These are phyloP conservation scores for Spatholobus suberectus DNA, from an alignment of 306 rosid species.

Conservation along the genomic window DNA sequence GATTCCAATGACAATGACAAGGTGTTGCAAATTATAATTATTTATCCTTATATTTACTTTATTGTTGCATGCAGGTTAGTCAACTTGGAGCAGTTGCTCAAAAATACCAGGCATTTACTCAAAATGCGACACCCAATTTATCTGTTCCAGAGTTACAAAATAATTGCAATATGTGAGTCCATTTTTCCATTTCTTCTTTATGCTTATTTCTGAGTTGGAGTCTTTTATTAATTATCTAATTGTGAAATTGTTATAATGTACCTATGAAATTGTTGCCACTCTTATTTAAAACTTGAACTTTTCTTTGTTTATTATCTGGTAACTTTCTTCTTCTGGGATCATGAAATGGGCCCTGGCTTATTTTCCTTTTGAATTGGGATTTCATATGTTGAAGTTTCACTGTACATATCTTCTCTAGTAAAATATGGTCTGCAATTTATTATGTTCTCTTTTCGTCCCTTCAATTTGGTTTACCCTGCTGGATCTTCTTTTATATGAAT, in stretches of 20 bases:
- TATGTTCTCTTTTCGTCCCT: neutral
- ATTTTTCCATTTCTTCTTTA: constrained; percentile 35
- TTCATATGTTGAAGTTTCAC: neutral
- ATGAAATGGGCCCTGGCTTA: neutral
- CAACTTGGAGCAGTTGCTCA: constrained; percentile 98
- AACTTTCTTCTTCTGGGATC: neutral
- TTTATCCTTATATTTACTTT: constrained; percentile 6
- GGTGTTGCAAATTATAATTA: constrained; percentile 12
- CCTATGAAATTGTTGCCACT: neutral
- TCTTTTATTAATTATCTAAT: neutral
- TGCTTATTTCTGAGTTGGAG: constrained; percentile 2
- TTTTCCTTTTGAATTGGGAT: constrained; percentile 17
- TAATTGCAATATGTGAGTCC: constrained; percentile 91
- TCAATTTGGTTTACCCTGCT: neutral
- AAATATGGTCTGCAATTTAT: constrained; percentile 2
- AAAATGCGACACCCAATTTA: constrained; percentile 82
- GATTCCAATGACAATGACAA: neutral
- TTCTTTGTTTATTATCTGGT: constrained; percentile 1
- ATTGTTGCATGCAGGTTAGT: constrained; percentile 75
- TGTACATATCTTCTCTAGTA: neutral
- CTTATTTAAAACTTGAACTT: neutral
- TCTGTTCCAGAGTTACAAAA: constrained; percentile 94
- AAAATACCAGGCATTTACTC: constrained; percentile 90
- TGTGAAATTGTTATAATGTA: neutral
- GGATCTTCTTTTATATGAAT: constrained; percentile 13